phyloP scores from a whole-genome alignment of 2,329 filamentous ascomycete species.

The Curvularia verruculosa region DNA sequence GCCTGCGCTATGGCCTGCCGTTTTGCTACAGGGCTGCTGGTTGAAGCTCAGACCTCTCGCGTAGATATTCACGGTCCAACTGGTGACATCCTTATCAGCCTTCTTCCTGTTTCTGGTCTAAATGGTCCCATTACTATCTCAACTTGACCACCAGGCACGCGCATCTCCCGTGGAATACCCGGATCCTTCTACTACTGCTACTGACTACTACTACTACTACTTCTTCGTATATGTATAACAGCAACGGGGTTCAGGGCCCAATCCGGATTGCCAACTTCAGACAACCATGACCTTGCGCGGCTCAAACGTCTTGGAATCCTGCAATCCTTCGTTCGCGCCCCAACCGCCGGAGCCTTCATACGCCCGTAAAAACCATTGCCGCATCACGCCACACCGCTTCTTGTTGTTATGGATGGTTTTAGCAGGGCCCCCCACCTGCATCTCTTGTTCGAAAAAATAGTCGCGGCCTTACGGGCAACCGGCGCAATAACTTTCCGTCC shows the following conservation, averaged over 20 bases:
- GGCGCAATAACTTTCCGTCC: slow-evolving; percentile 13
- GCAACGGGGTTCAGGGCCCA: background rate
- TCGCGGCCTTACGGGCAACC: slow-evolving; percentile 5
- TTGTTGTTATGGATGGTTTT: background rate
- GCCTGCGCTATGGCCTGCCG: slow-evolving; percentile 3
- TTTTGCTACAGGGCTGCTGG: background rate
- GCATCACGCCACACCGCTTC: slow-evolving; percentile 25
- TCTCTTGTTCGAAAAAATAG: background rate
- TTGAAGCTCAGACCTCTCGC: slow-evolving; percentile 15
- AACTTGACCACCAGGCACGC: background rate
- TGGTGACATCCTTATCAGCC: slow-evolving; percentile 12
- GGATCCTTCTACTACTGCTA: background rate
- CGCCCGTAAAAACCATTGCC: background rate
- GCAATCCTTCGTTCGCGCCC: slow-evolving; percentile 7
- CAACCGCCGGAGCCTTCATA: slow-evolving; percentile 10
- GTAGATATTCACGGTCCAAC: slow-evolving; percentile 9
- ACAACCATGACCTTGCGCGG: background rate
- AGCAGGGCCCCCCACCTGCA: background rate
- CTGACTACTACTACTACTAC: background rate
- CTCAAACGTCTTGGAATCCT: slow-evolving; percentile 1
- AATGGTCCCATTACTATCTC: background rate
- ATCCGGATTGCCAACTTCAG: background rate
- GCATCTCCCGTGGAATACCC: background rate
- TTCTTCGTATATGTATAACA: background rate
- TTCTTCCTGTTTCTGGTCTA: background rate